phyloP scores from a whole-genome alignment of 2,329 filamentous ascomycete species.

The Aspergillus sp. region DNA sequence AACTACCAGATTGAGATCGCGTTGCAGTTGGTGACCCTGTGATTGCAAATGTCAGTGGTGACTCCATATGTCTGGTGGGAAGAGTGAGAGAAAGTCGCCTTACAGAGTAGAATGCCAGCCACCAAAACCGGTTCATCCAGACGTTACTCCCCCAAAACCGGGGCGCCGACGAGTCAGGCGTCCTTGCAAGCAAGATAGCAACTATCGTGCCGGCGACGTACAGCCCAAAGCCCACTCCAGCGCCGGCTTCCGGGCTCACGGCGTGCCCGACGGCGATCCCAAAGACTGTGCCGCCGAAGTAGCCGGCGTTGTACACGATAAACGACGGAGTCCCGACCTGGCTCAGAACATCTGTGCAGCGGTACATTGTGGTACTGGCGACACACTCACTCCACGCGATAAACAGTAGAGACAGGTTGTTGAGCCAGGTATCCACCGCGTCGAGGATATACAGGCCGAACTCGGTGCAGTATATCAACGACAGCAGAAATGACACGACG shows the following conservation, averaged over 20 bases:
- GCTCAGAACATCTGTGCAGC: not conserved
- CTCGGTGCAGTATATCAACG: not conserved
- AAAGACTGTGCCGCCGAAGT: not conserved
- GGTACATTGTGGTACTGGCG: not conserved
- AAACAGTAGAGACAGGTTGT: not conserved
- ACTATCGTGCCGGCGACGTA: not conserved
- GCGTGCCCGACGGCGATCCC: not conserved
- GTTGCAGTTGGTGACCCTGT: not conserved
- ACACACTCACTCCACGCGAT: not conserved
- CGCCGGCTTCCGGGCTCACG: not conserved
- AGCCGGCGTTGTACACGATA: not conserved
- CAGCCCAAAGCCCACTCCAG: not conserved
- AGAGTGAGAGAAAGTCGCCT: not conserved
- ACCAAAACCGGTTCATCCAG: not conserved
- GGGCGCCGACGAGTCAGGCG: not conserved
- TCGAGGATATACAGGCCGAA: not conserved
- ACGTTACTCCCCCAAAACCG: not conserved
- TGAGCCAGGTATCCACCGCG: not conserved
- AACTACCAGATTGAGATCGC: not conserved
- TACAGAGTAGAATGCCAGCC: not conserved
- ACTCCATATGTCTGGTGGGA: too few relatives aligned
- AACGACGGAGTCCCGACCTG: not conserved
- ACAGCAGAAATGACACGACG: not conserved
- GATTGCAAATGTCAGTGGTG: not conserved
- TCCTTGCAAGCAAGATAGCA: not conserved